Percentiles rank a stretch among this genome's conserved stretches.
phyloP scores from a whole-genome alignment of 768 basidiomycete species.

The Guyanaporus albipodus region DNA sequence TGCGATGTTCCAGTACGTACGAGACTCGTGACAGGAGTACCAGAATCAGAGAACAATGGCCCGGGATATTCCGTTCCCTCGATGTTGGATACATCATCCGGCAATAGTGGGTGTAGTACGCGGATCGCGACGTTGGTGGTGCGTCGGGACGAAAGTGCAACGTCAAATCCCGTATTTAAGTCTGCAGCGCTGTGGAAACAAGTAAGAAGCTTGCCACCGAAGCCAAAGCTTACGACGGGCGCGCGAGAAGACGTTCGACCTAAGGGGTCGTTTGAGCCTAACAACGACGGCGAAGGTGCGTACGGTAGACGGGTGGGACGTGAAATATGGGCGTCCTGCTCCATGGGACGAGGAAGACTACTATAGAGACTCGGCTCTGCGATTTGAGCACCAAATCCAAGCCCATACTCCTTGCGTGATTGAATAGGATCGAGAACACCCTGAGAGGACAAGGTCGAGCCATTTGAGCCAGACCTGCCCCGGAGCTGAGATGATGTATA shows the following conservation, averaged over 20 bases:
- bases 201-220: conserved; percentile 86
- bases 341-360: conserved; percentile 15
- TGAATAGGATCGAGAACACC: conserved; percentile 10
- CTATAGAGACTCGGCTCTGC: conserved; percentile 17
- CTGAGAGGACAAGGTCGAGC: conserved; percentile 38
- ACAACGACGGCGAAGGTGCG: conserved; percentile 78
- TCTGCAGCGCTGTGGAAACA: conserved; percentile 77
- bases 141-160: conserved; percentile 67
- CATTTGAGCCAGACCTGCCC: conserved; percentile 44
- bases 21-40: conserved; percentile 57
- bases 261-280: conserved; percentile 80
- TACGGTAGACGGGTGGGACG: conserved; percentile 52
- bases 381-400: conserved; percentile 17
- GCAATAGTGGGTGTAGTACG: conserved; percentile 62
- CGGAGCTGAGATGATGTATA: conserved; percentile 23
- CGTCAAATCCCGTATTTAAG: conserved; percentile 71
- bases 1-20: conserved; percentile 62
- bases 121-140: conserved; percentile 69
- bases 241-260: conserved; percentile 67
- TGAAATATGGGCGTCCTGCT: conserved; percentile 28
- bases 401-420: conserved; percentile 29
- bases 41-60: conserved; percentile 77
- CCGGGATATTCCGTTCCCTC: conserved; percentile 72
- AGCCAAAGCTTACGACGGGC: conserved; percentile 87
- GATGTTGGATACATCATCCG: conserved; percentile 56